Base-by-base conservation (phyloP, 148 eudicot species). In the Camellia lanceoleosa region DNA sequence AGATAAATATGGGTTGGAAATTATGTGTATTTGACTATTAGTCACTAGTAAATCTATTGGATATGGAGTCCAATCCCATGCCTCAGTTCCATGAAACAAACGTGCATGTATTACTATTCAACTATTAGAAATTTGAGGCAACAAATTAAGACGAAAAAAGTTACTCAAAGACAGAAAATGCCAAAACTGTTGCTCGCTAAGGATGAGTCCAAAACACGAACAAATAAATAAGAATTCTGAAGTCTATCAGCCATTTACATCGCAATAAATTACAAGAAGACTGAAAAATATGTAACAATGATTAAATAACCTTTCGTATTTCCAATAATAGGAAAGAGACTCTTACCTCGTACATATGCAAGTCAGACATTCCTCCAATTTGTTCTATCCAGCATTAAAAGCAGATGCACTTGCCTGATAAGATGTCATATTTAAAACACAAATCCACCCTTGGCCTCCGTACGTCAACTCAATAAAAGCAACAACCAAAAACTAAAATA, bases 311-410 rank as follows among this genome's bases (percentile, higher is more conserved):
- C 47, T 16, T 5, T 64, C 14, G 12, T 54, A 3, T 65, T 49
- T 61, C 41, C 23, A 5, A 5, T 43, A 42, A 41, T 49, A 20
- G 78, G 74, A 77, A 76, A 68, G 59, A 55, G 60, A 79, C 12
- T 75, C 81, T 12, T 78, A 94, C 96, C 92, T 89, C 92, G 71
- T 89, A 89, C 80, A 86, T 76, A 49, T 87, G 80, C 86, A 78
- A 86, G 82, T 90, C 88, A 51, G 91, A 87, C 94, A 93, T 93
- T 86, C 76, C 91, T 84, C 66, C 64, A n/a, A 78, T 59, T 41
- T 73, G 58, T 74, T 77, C 83, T 74, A 90, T 65, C 91, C 90
- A 78, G 84, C 83, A 82, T 89, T 82, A 67, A 87, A 80, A 59
- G 63, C 19, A 68, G 71, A 80, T 59, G 72, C 54, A 68, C 41